A percentile compares a stretch with the other conserved stretches of the same genome.
Conservation (phyloP, 176 grass and related monocot species). For the Aegilops longissima region DNA sequence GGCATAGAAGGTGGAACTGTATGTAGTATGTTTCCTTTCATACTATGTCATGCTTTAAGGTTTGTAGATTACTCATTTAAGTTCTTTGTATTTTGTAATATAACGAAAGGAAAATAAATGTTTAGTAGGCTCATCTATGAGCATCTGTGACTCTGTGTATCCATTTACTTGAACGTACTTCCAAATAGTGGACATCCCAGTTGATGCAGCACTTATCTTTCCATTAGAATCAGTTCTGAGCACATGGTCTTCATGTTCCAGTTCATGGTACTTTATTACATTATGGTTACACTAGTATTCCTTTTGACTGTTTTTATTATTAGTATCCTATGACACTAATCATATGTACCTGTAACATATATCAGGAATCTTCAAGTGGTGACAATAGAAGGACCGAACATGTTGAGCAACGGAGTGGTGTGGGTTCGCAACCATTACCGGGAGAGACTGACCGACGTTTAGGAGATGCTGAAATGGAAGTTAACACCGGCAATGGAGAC, state of each 20-base stretch:
- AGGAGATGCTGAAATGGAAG: constrained; percentile 37
- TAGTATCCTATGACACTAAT: constrained; percentile 21
- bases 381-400: constrained; percentile 10
- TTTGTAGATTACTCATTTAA: not conserved
- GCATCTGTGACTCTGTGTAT: not conserved
- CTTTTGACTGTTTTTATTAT: constrained; percentile 8
- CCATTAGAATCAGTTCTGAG: not conserved
- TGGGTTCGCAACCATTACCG: not conserved
- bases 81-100: constrained; percentile 21
- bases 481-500: not conserved
- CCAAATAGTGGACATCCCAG: not conserved
- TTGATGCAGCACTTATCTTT: constrained; percentile 1
- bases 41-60: not conserved
- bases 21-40: constrained; percentile 7
- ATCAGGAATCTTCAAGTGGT: constrained; percentile 38
- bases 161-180: constrained; percentile 3
- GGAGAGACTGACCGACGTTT: constrained; percentile 15
- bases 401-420: constrained; percentile 14
- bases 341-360: constrained; percentile 11
- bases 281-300: not conserved
- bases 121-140: not conserved
- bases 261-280: constrained; percentile 11
- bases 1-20: constrained; percentile 4
- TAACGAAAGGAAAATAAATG: not conserved
- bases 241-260: not conserved